phyloP scores from a whole-genome alignment of 108 stramenopile species.

The Skeletonema grethae region DNA sequence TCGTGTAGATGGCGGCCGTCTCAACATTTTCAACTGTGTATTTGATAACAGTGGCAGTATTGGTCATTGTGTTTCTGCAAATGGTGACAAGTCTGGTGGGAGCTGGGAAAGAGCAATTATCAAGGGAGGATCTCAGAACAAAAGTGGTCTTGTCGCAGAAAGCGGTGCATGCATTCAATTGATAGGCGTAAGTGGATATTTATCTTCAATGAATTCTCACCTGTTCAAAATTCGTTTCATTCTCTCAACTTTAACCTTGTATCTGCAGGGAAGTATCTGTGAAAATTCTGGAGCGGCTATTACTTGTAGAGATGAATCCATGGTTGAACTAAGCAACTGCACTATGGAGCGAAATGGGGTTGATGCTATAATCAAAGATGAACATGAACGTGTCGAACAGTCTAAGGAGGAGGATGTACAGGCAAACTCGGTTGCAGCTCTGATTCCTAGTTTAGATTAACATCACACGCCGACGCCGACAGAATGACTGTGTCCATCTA shows the following conservation, averaged over 20 bases:
- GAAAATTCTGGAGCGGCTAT: not conserved
- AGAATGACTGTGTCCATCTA: too few species aligned
- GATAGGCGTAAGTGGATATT: conserved; percentile 28
- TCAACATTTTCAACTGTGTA: conserved; percentile 66
- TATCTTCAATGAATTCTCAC: not conserved
- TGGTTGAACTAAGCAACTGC: not conserved
- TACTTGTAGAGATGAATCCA: not conserved
- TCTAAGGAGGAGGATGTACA: not conserved
- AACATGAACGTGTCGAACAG: not conserved
- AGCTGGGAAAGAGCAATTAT: conserved; percentile 37
- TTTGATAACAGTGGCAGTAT: conserved; percentile 69
- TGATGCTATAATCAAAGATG: not conserved
- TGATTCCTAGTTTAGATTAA: not conserved
- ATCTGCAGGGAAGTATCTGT: not conserved
- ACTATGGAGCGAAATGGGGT: not conserved
- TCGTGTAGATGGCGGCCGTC: conserved; percentile 49
- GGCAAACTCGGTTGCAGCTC: not conserved
- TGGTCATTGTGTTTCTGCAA: conserved; percentile 43
- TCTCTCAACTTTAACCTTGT: not conserved
- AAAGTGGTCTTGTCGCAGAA: conserved; percentile 29
- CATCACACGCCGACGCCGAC: not conserved
- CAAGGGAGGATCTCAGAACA: conserved; percentile 19
- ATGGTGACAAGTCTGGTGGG: conserved; percentile 23
- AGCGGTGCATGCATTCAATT: conserved; percentile 26
- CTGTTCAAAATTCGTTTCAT: not conserved